Evolutionary conservation across 1,284 basidiomycete species (phyloP), one percentile per base, ranked within the genome.

Genomic region (Amylostereum areolatum): DNA sequence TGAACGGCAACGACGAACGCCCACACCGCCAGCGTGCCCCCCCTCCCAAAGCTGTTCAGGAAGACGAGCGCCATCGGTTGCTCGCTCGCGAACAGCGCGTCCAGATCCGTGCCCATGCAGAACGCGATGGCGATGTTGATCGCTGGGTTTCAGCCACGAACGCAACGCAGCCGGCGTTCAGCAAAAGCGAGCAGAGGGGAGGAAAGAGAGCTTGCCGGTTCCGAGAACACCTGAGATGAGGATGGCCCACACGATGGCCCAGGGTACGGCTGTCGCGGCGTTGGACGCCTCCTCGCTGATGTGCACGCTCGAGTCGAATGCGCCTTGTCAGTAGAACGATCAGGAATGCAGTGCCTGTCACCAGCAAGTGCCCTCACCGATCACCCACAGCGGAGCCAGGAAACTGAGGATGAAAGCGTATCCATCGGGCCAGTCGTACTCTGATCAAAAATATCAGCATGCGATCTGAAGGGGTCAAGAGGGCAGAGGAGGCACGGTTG

Each of bases 31-130:
- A 89, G 67, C 0, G 83, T 83, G 0, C 78, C 78, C 24, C 68
- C 78, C 55, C 73, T 64, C 8, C 85, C 85, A 52, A 89, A 83
- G 52, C 78, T 78, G 45, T 84, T 80, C 57, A 80, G 75, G 55
- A 89, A 79, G 7, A 89, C 88, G 54, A 78, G 65, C 2, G 75
- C 85, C 83, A 88, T 83, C 0, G 89, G 89, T 55, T 92, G 89
- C 11, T 75, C 79, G 46, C 79, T 83, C 48, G 70, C 67, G 49
- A 81, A 64, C 24, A 91, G 72, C 2, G 66, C 66, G 7, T 75
- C 66, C 2, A 89, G 58, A 57, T 86, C 77, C 2, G 73, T 72
- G 35, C 84, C 83, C 80, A 83, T 83, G 61, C 74, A 78, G 59
- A 86, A 85, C 0, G 77, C 74, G 34, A 85, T 65, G 7, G 73